Conservation (phyloP, 192 early-diverging fungal genomes). For the Backusella circina region DNA sequence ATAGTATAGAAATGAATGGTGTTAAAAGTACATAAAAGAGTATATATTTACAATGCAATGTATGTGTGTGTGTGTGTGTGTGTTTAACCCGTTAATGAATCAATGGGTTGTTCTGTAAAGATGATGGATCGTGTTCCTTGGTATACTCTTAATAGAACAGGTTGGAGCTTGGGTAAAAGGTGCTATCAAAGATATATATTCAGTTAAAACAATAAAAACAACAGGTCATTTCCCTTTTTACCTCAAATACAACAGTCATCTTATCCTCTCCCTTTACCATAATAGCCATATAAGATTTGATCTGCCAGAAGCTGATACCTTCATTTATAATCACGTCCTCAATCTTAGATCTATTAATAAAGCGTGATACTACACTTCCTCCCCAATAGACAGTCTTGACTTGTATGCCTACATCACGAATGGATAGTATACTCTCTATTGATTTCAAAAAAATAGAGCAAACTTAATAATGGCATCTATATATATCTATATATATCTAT, state of each 20-base stretch:
- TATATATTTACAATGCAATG: neutral
- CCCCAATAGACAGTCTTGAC: slow-evolving; percentile 55
- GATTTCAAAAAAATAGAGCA: neutral
- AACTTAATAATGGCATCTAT: neutral
- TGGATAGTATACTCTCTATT: slow-evolving; percentile 61
- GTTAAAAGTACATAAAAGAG: no score
- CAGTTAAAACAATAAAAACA: neutral
- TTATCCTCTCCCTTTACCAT: slow-evolving; percentile 55
- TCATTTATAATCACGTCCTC: slow-evolving; percentile 74
- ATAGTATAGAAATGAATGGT: no score
- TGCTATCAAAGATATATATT: slow-evolving; percentile 34
- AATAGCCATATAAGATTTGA: slow-evolving; percentile 71
- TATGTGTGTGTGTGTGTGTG: neutral
- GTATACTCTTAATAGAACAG: slow-evolving; percentile 46
- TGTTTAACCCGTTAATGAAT: neutral
- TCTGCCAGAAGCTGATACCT: slow-evolving; percentile 67
- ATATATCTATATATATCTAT: neutral
- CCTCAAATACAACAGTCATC: slow-evolving; percentile 72
- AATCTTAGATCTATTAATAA: slow-evolving; percentile 64
- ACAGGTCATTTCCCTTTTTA: slow-evolving; percentile 11
- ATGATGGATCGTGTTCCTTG: slow-evolving; percentile 48
- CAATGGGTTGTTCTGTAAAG: slow-evolving; percentile 34
- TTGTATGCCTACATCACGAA: slow-evolving; percentile 68
- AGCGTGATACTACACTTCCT: slow-evolving; percentile 44
- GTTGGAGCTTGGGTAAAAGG: slow-evolving; percentile 42